phyloP scores from a whole-genome alignment of 208 protist species.

The Trichomonas vaginalis region DNA sequence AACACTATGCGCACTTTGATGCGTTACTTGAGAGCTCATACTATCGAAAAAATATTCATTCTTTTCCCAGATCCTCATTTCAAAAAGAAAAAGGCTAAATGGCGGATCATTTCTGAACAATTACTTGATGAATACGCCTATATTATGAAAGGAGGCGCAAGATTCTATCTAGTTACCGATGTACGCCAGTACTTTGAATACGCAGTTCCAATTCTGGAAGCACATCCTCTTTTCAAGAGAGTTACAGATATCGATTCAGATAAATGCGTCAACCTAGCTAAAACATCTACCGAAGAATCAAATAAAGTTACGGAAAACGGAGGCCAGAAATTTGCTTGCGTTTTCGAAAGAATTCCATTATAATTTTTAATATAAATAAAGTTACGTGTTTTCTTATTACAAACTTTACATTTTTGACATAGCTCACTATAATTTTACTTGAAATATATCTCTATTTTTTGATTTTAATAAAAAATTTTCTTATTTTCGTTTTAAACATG shows the following conservation, averaged over 20 bases:
- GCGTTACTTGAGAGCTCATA: conserved; percentile 16
- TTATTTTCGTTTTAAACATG: too few species aligned
- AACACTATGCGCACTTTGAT: conserved; percentile 24
- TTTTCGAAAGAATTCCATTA: not conserved
- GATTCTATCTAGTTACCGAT: conserved; percentile 31
- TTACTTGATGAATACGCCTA: conserved; percentile 24
- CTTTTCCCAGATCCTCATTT: conserved; percentile 35
- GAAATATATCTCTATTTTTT: too few species aligned
- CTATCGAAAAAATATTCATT: conserved; percentile 33
- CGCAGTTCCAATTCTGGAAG: not conserved
- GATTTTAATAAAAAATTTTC: too few species aligned
- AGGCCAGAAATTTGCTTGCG: not conserved
- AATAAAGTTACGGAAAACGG: not conserved
- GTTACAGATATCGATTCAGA: not conserved
- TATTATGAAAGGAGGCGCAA: conserved; percentile 12
- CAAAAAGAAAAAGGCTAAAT: conserved; percentile 17
- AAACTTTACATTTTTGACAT: too few species aligned
- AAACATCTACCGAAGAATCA: not conserved
- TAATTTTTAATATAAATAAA: not conserved
- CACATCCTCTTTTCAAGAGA: not conserved
- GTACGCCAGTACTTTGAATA: not conserved
- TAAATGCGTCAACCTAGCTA: not conserved
- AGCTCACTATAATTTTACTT: too few species aligned
- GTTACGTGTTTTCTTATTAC: not conserved
- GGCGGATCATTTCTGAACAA: conserved; percentile 22